A percentile compares a stretch with the other conserved stretches of the same genome.
phyloP scores from a whole-genome alignment of 2,329 filamentous ascomycete species.

The Coleophoma cylindrospora region DNA sequence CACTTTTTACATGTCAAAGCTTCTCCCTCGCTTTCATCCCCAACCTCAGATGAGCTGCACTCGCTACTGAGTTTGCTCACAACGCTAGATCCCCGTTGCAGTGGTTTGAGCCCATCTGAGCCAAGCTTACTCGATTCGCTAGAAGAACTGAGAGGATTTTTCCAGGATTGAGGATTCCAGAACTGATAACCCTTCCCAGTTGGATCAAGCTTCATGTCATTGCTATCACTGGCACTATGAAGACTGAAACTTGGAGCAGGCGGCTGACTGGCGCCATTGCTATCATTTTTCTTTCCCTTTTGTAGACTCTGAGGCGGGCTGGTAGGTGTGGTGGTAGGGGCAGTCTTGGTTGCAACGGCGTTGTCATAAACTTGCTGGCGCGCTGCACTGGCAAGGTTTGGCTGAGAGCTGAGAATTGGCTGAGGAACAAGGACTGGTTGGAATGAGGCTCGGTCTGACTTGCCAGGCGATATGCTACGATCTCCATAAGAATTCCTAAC shows the following conservation, averaged over 20 bases:
- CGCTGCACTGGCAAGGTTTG: constrained; percentile 19
- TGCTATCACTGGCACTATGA: constrained; percentile 36
- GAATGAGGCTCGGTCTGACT: neutral
- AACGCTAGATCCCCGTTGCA: constrained; percentile 13
- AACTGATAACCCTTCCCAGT: constrained; percentile 42
- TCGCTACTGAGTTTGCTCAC: constrained; percentile 56
- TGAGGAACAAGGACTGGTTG: neutral
- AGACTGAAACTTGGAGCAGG: constrained; percentile 54
- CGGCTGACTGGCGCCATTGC: constrained; percentile 27
- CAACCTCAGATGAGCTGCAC: constrained; percentile 23
- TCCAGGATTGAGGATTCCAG: constrained; percentile 54
- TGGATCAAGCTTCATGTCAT: constrained; percentile 31
- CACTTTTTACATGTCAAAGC: constrained; percentile 53
- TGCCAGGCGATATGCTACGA: constrained; percentile 48
- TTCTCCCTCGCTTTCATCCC: constrained; percentile 40
- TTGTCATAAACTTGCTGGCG: constrained; percentile 21
- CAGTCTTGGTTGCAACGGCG: constrained; percentile 8
- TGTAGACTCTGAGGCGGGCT: constrained; percentile 20
- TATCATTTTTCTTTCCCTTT: constrained; percentile 5
- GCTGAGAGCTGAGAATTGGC: constrained; percentile 9
- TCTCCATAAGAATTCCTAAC: constrained; percentile 42
- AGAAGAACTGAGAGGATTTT: constrained; percentile 6
- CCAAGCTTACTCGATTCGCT: constrained; percentile 15
- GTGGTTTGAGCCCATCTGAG: constrained; percentile 10
- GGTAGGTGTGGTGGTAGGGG: constrained; percentile 19